Conservation (phyloP, 2,329 filamentous ascomycete species). For the Xylariaceae sp. region DNA sequence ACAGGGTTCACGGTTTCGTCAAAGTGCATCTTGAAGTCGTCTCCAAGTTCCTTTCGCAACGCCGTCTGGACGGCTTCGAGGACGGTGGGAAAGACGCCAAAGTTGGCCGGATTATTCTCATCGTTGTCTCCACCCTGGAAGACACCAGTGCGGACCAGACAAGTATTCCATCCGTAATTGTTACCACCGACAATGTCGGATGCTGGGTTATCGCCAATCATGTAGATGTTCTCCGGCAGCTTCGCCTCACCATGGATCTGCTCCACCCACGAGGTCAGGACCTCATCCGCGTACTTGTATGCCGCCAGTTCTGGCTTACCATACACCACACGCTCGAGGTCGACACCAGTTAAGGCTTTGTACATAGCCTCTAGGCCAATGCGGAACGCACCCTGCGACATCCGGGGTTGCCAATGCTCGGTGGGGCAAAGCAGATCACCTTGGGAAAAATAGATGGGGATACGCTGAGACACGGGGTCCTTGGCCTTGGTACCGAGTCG, state of each 20-base stretch:
- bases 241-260: conserved; percentile 75
- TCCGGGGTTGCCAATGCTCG: conserved; percentile 69
- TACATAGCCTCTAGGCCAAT: conserved; percentile 78
- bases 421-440: conserved; percentile 63
- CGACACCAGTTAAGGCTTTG: conserved; percentile 70
- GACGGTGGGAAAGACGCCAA: conserved; percentile 77
- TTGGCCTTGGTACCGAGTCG: conserved; percentile 68
- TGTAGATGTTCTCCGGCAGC: conserved; percentile 74
- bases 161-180: conserved; percentile 85
- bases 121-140: conserved; percentile 81
- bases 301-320: conserved; percentile 77
- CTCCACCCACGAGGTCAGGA: conserved; percentile 77
- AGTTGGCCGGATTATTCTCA: conserved; percentile 77
- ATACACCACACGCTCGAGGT: conserved; percentile 78
- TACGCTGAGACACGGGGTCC: conserved; percentile 69
- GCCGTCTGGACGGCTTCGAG: conserved; percentile 73
- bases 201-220: conserved; percentile 77
- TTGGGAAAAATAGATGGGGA: conserved; percentile 72
- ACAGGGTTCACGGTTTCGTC: conserved; percentile 75
- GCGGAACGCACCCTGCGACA: conserved; percentile 78
- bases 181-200: conserved; percentile 79
- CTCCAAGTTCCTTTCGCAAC: conserved; percentile 72
- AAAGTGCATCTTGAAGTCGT: conserved; percentile 77
- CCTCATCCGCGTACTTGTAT: conserved; percentile 81
- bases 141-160: conserved; percentile 77